Base-by-base conservation (phyloP, 2,329 filamentous ascomycete genomes). In the Cadophora sp. region DNA sequence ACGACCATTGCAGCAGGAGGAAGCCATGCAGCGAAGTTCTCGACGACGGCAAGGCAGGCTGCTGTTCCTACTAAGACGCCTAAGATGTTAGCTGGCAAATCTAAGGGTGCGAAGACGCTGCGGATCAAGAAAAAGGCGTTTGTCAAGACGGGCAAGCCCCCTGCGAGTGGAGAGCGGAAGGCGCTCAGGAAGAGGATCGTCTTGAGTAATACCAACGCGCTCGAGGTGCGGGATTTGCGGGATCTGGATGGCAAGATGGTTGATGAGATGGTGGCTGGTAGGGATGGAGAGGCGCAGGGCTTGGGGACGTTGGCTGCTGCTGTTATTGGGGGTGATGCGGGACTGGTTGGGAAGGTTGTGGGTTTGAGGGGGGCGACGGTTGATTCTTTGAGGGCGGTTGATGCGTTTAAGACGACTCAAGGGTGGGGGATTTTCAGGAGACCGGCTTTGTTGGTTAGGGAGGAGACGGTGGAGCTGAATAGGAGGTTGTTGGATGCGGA, bases 331-430 rank as follows among this genome's bases (percentile, higher is more conserved):
- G 30, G 56, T 33, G 65, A 51, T 43, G 51, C 45, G 8, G 41
- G 50, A 20, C 41, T 86, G 60, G 81, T 85, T 11, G 93, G 91
- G 43, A 85, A 85, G 68, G 86, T 98, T 36, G 81, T 93, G 62
- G 87, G 87, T 1, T 80, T 98, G 33, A 88, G 91, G 8, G 87
- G 89, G 50, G 80, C 81, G 1, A 81, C 93, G 60, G 85, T 97
- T 60, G 94, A 97, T 81, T 87, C 90, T 78, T 83, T 99, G 81
- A 87, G 94, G 74, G 86, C 89, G n/a, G 84, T 91, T 63, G 92
- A 97, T 77, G 94, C 93, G 3, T 99, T 99, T 84, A 97, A 97
- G 85, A 84, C 89, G 24, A 92, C 89, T 27, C 96, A 98, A 84
- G 89, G 87, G 71, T 99, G 96, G 94, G 87, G 85, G 67, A 82